phyloP scores from a whole-genome alignment of 768 basidiomycete species.

The Chlorophyllum brunneum region DNA sequence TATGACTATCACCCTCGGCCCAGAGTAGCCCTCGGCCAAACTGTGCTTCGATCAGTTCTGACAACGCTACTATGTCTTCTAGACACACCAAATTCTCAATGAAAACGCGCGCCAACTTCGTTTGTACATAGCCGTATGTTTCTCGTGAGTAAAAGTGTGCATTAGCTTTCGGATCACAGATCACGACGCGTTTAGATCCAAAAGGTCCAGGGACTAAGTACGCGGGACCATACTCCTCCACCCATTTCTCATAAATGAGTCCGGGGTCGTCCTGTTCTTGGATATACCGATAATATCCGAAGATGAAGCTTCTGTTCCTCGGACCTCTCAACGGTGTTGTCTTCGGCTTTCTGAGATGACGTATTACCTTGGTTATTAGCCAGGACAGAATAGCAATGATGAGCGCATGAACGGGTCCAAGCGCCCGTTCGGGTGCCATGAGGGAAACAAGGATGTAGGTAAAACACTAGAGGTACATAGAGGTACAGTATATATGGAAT shows the following conservation, averaged over 20 bases:
- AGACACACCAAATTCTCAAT: slow-evolving; percentile 35
- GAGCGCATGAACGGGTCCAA: too few species aligned
- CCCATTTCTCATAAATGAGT: slow-evolving; percentile 42
- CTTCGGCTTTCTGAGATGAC: neutral
- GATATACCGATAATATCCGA: slow-evolving; percentile 32
- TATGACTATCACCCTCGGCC: slow-evolving; percentile 44
- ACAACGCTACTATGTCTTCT: neutral
- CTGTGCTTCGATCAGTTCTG: slow-evolving; percentile 15
- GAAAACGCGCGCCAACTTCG: slow-evolving; percentile 27
- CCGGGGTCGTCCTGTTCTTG: slow-evolving; percentile 25
- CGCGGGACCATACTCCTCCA: slow-evolving; percentile 41
- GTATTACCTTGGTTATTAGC: neutral
- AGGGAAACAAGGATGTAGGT: too few species aligned
- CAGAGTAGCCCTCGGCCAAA: slow-evolving; percentile 38
- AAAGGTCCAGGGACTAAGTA: slow-evolving; percentile 36
- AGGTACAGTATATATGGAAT: too few species aligned
- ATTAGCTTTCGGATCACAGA: slow-evolving; percentile 48
- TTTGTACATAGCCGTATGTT: slow-evolving; percentile 44
- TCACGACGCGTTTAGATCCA: slow-evolving; percentile 29
- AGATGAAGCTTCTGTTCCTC: slow-evolving; percentile 33
- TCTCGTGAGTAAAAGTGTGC: slow-evolving; percentile 49
- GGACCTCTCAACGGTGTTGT: slow-evolving; percentile 41
- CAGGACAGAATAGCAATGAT: neutral
- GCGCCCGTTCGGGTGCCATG: too few species aligned
- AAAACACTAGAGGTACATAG: too few species aligned